Base-by-base conservation (phyloP, 805 yeast species). In the Wickerhamiella vanderwaltii region DNA sequence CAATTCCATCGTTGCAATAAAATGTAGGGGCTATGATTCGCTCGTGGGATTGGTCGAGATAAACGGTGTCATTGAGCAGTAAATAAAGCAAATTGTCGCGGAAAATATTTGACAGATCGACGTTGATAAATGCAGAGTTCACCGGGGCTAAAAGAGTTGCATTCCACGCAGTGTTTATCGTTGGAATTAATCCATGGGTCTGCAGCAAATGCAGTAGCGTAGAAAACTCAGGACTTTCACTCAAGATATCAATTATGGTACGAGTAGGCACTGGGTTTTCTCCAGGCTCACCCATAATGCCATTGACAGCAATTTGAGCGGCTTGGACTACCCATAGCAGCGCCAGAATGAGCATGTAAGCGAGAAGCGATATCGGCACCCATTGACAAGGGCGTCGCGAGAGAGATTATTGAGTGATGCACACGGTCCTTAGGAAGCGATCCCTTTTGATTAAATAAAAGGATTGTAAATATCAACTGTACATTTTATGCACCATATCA, bases 81-180 rank as follows among this genome's bases (percentile, higher is more conserved):
- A 71, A 54, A 35, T 54, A 54, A 4, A 52, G 50, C 23, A 54
- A 40, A 26, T 47, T 49, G 16, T 52, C 54, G 4, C 38, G 19
- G 9, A 53, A 26, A 37, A 54, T 39, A 9, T 39, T 6, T 7
- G 31, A 35, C 11, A 25, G 39, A 34, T 48, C 44, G 11, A 41
- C 30, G 15, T 55, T 53, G 4, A 63, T 65, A 57, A 80, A 82
- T 0, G 94, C 94, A 50, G 79, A 75, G 58, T 84, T 84, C 7
- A 79, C 68, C 0, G 94, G 94, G 1, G 93, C 94, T 33, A 81
- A 55, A 12, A 84, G 59, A 0, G 94, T 82, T 43, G 79, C 71
- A 55, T 83, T 79, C 29, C 62, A 61, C 48, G 79, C 56, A 19
- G 62, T 61, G 53, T 81, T 83, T 26, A 84, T 56, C 35, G 62